Percentiles rank a stretch among this genome's conserved stretches.
These are phyloP conservation scores for Nicotiana otophora DNA, from an alignment of 257 asterid genomes.

Conservation along the genomic window DNA sequence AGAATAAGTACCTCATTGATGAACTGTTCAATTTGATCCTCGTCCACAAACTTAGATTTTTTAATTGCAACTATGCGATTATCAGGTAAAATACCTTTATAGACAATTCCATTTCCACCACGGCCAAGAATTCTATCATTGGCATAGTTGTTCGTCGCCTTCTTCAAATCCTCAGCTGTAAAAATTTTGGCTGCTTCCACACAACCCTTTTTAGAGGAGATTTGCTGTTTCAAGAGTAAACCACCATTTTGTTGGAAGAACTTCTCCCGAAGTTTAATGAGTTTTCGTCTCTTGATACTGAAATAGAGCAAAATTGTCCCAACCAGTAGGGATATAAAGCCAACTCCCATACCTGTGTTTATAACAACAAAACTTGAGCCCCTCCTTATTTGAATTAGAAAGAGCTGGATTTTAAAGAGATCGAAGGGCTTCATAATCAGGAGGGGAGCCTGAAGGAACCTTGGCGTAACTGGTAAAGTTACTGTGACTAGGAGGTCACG, in stretches of 20 bases:
- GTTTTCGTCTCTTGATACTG: constrained; percentile 36
- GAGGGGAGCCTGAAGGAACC: too few species aligned
- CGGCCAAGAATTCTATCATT: constrained; percentile 49
- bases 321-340: constrained; percentile 44
- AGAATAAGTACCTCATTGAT: constrained; percentile 70
- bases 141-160: constrained; percentile 40
- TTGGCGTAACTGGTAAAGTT: too few species aligned
- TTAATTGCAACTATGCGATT: constrained; percentile 56
- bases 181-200: constrained; percentile 44
- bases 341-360: constrained; percentile 50
- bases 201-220: constrained; percentile 36
- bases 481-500: too few species aligned
- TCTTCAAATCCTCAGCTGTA: constrained; percentile 49
- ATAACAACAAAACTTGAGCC: neutral
- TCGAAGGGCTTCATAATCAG: too few species aligned
- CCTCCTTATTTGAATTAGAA: neutral
- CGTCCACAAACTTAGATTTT: constrained; percentile 49
- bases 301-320: constrained; percentile 50
- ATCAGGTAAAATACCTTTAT: constrained; percentile 48
- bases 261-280: constrained; percentile 36
- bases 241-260: constrained; percentile 83
- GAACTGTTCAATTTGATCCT: constrained; percentile 55
- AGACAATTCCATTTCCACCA: constrained; percentile 68
- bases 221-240: constrained; percentile 40
- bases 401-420: too few species aligned